phyloP scores from a whole-genome alignment of 306 rosid species.

The Quercus rubra region DNA sequence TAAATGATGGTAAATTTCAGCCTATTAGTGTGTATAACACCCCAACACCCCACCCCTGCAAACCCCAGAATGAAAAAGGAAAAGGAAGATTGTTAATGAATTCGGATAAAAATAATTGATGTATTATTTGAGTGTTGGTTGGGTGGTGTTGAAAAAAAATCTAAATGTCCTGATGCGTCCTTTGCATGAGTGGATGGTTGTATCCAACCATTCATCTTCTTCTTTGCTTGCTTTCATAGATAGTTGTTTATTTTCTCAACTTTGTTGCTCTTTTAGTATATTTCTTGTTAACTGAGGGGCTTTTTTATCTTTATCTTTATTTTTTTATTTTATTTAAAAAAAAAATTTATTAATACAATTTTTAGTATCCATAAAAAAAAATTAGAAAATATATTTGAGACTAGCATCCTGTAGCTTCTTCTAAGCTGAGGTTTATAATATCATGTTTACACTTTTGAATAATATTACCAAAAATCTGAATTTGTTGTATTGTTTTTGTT shows the following conservation, averaged over 20 bases:
- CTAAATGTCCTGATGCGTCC: too few relatives aligned
- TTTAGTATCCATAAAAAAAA: too few relatives aligned
- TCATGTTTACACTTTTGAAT: neutral
- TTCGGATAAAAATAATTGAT: neutral
- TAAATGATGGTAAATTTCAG: slow-evolving; percentile 82
- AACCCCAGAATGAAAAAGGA: neutral
- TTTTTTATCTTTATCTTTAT: too few relatives aligned
- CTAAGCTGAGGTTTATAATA: neutral
- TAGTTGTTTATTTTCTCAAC: too few relatives aligned
- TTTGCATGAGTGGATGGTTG: too few relatives aligned
- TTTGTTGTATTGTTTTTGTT: neutral
- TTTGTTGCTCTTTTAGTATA: too few relatives aligned
- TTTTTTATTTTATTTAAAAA: too few relatives aligned
- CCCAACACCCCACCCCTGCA: slow-evolving; percentile 18
- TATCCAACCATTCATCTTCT: too few relatives aligned
- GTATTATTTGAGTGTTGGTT: neutral
- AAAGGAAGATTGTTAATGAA: neutral
- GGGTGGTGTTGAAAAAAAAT: neutral
- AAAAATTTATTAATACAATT: too few relatives aligned
- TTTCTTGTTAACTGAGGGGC: too few relatives aligned
- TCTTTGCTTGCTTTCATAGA: too few relatives aligned
- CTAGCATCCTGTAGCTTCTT: neutral
- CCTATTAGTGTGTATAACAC: neutral
- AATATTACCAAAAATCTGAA: neutral
- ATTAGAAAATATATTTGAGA: neutral